Conservation (phyloP, 2,329 filamentous ascomycete species). For the Curvularia lunata region DNA sequence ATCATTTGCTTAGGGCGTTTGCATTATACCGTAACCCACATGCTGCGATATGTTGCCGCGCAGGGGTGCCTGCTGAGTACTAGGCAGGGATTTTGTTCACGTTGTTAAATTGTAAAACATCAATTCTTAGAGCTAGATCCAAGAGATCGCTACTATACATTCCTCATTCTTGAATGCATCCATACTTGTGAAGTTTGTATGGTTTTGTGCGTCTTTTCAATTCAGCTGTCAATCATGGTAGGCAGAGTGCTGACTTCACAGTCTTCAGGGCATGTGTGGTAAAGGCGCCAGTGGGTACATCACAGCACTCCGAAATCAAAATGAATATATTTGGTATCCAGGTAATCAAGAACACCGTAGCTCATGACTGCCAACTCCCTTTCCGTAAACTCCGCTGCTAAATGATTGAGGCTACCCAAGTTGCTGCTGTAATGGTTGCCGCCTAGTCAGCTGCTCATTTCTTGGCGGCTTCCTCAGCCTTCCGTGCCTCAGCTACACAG, state of each 20-base stretch:
- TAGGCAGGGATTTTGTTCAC: constrained; percentile 2
- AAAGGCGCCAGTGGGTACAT: constrained; percentile 15
- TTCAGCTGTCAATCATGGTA: neutral
- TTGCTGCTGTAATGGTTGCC: constrained; percentile 7
- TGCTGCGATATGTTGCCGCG: constrained; percentile 21
- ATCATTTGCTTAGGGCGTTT: constrained; percentile 27
- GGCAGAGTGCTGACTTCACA: neutral
- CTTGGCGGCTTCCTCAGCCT: constrained; percentile 26
- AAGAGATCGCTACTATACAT: constrained; percentile 28
- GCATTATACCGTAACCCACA: constrained; percentile 49
- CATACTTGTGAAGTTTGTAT: neutral
- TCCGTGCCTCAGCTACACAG: constrained; percentile 48
- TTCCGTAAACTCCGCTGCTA: constrained; percentile 6
- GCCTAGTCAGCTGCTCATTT: constrained; percentile 18
- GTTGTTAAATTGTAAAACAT: constrained; percentile 25
- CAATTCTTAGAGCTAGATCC: constrained; percentile 37
- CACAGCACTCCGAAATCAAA: constrained; percentile 26
- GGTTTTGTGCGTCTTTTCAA: neutral
- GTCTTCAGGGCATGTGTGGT: neutral
- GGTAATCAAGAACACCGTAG: neutral
- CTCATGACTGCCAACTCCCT: constrained; percentile 1
- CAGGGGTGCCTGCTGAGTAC: constrained; percentile 4
- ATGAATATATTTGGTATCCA: constrained; percentile 23
- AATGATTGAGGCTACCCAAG: neutral
- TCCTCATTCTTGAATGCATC: neutral